Evolutionary conservation across 2,329 filamentous ascomycete species (phyloP).

Genomic region (Cladobotryum mycophilum): DNA sequence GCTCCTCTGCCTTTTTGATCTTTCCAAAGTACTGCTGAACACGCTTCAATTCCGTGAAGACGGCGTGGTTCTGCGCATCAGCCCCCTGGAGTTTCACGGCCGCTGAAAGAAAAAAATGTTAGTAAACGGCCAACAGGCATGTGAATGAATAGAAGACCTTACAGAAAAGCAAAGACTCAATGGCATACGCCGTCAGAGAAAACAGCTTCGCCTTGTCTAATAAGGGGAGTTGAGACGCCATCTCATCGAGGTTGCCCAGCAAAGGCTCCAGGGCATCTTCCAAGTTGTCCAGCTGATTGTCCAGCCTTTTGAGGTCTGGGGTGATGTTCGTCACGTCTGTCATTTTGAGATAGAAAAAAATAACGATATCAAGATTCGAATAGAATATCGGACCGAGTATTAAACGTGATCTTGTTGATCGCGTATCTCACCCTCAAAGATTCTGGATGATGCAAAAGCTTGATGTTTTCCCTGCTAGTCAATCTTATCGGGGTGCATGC

Average conservation of each 20-base stretch:
- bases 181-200: slow-evolving; percentile 77
- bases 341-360: slow-evolving; percentile 22
- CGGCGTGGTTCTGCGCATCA: slow-evolving; percentile 75
- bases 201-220: slow-evolving; percentile 93
- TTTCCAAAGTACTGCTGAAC: slow-evolving; percentile 91
- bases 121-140: not conserved
- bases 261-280: slow-evolving; percentile 71
- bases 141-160: slow-evolving; percentile 23
- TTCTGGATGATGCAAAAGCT: not conserved
- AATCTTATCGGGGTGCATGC: not conserved
- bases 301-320: slow-evolving; percentile 66
- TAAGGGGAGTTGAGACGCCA: slow-evolving; percentile 75
- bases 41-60: slow-evolving; percentile 79
- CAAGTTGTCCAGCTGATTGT: slow-evolving; percentile 72
- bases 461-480: not conserved
- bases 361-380: not conserved
- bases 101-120: slow-evolving; percentile 33
- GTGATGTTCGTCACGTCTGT: slow-evolving; percentile 48
- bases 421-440: not conserved
- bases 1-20: slow-evolving; percentile 70
- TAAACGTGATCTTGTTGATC: too few relatives aligned
- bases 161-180: slow-evolving; percentile 89
- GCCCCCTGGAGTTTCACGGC: slow-evolving; percentile 72
- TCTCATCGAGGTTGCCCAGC: slow-evolving; percentile 58
- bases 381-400: not conserved